These are phyloP conservation scores for Jatropha curcas DNA, from an alignment of 345 rosid genomes.

Conservation along the genomic window DNA sequence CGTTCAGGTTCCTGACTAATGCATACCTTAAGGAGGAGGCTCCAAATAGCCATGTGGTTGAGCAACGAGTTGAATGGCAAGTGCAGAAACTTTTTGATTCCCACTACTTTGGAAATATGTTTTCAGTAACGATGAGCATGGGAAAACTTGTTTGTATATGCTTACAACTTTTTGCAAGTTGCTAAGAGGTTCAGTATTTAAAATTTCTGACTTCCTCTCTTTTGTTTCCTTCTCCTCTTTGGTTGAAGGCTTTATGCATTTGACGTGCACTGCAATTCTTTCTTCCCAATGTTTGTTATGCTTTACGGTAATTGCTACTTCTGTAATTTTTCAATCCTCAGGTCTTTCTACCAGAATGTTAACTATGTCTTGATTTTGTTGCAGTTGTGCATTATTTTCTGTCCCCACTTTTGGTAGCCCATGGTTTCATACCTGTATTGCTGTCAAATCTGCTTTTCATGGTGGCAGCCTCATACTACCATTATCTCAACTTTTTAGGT, in stretches of 20 bases:
- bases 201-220: slow-evolving; percentile 19
- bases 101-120: slow-evolving; percentile 9
- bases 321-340: slow-evolving; percentile 1
- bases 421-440: slow-evolving; percentile 81
- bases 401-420: slow-evolving; percentile 83
- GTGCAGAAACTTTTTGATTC: slow-evolving; percentile 31
- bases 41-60: slow-evolving; percentile 96
- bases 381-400: slow-evolving; percentile 91
- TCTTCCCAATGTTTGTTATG: slow-evolving; percentile 95
- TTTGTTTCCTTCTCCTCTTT: slow-evolving; percentile 18
- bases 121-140: neutral
- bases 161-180: slow-evolving; percentile 4
- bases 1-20: slow-evolving; percentile 85
- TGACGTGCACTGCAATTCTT: slow-evolving; percentile 99
- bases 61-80: slow-evolving; percentile 99
- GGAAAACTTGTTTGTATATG: neutral
- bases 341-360: slow-evolving; percentile 1
- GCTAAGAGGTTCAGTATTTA: neutral
- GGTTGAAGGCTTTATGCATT: slow-evolving; percentile 86
- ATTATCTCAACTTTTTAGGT: slow-evolving; percentile 97
- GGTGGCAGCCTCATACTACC: slow-evolving; percentile 92
- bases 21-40: slow-evolving; percentile 94
- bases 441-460: slow-evolving; percentile 90
- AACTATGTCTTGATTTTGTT: slow-evolving; percentile 24
- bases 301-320: slow-evolving; percentile 66